These are phyloP conservation scores for Neurospora sp. DNA, from an alignment of 2,329 filamentous ascomycete species.

Conservation along the genomic window DNA sequence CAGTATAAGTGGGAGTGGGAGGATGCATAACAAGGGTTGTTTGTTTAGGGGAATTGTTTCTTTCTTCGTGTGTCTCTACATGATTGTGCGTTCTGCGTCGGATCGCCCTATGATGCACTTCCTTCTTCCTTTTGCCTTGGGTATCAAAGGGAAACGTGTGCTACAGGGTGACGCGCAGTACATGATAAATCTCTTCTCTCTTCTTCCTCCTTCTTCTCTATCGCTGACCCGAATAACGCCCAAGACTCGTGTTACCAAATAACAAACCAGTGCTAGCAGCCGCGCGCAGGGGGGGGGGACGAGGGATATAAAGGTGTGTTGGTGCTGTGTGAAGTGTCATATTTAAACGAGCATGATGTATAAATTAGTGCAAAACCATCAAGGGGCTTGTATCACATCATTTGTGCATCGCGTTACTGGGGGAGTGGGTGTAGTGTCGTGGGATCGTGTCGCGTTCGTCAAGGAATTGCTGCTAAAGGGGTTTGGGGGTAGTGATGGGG, in stretches of 20 bases:
- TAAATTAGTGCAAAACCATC: slow-evolving; percentile 1
- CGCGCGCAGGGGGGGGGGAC: slow-evolving; percentile 4
- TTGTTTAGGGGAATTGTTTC: neutral
- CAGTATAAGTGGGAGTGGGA: neutral
- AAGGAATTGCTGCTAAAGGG: slow-evolving; percentile 6
- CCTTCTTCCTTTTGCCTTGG: neutral
- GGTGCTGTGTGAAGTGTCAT: slow-evolving; percentile 12
- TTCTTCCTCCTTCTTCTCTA: slow-evolving; percentile 12
- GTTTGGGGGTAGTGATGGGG: slow-evolving; percentile 5
- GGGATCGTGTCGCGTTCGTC: slow-evolving; percentile 7
- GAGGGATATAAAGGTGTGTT: slow-evolving; percentile 12
- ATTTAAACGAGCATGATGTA: slow-evolving; percentile 8
- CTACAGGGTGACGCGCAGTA: slow-evolving; percentile 10
- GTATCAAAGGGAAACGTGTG: neutral
- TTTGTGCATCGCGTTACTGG: neutral
- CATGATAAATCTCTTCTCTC: slow-evolving; percentile 14
- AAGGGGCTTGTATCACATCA: neutral
- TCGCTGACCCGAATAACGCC: slow-evolving; percentile 12
- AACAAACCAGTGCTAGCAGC: slow-evolving; percentile 15
- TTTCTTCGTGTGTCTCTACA: slow-evolving; percentile 15
- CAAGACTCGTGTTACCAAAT: slow-evolving; percentile 11
- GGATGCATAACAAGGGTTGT: neutral
- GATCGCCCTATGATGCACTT: slow-evolving; percentile 6
- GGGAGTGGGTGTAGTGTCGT: slow-evolving; percentile 2
- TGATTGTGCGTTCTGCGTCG: slow-evolving; percentile 19